Percentiles rank a stretch among this genome's conserved stretches.
phyloP scores from a whole-genome alignment of 163 green algal genomes.

The Scenedesmus sp. region DNA sequence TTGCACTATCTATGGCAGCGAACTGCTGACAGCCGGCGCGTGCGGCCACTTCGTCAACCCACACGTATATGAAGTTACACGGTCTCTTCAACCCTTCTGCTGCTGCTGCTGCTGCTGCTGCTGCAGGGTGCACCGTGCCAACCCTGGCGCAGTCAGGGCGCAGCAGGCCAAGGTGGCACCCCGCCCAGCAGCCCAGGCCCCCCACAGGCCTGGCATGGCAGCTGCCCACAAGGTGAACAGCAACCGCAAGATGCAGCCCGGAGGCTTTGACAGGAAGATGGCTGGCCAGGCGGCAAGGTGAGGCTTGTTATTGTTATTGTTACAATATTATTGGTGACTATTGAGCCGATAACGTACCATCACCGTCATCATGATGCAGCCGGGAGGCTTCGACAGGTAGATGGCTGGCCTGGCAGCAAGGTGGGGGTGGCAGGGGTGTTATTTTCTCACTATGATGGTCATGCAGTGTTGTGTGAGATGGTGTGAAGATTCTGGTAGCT shows the following conservation, averaged over 20 bases:
- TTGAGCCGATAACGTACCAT: too few species aligned
- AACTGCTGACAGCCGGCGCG: too few species aligned
- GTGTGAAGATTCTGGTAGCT: too few species aligned
- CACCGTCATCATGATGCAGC: neutral
- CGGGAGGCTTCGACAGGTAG: neutral
- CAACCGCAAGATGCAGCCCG: conserved; percentile 9
- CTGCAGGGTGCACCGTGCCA: neutral
- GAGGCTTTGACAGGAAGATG: neutral
- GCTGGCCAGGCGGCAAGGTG: neutral
- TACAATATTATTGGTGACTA: too few species aligned
- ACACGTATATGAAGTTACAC: too few species aligned
- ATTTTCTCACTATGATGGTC: too few species aligned
- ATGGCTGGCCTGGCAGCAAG: neutral
- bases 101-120: neutral
- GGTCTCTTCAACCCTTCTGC: neutral
- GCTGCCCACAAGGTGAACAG: neutral
- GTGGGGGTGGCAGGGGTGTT: neutral
- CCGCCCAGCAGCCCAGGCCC: neutral
- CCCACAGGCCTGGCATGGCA: neutral
- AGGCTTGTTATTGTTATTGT: neutral
- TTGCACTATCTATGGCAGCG: too few species aligned
- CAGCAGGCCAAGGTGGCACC: neutral
- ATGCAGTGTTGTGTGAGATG: too few species aligned
- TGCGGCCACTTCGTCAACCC: too few species aligned
- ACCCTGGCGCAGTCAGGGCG: neutral